Base-by-base conservation (phyloP, 2,329 filamentous ascomycete species). In the Fusarium equiseti region DNA sequence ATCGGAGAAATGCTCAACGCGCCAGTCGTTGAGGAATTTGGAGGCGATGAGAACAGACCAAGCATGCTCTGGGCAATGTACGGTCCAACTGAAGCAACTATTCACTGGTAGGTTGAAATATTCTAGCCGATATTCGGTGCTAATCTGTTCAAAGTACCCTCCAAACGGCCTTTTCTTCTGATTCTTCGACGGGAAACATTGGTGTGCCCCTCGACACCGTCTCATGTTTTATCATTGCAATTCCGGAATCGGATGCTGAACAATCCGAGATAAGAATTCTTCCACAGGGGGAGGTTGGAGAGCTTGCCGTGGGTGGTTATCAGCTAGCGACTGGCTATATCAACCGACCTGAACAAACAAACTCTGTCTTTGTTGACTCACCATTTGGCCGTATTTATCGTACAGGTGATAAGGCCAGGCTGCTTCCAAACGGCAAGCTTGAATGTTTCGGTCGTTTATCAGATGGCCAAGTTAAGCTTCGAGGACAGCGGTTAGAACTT, bases 1-100 rank as follows among this genome's bases (percentile, higher is more conserved):
- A 97, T 97, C 72, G 95, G 95, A 8, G 95, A 98, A 79, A 97
- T 97, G 94, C 86, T 98, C 38, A 97, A 92, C 6, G 84, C 86
- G 44, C 87, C 89, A 11, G 91, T 98, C 3, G 85, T 97, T 24
- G 82, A 88, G 38, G 93, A 97, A 76, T 98, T 96, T 83, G 94
- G 93, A 8, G 88, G 88, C 4, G 81, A 83, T 12, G 75, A 79
- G 1, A 76, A 76, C 1, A 81, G 80, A 10, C 77, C 83, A 3
- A 90, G 92, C 71, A 90, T 97, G 45, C 84, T 98, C 1, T 95
- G 93, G 87, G 95, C 91, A 35, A 97, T 97, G 94, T 98, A 98
- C 77, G 95, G 95, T 1, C 95, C 95, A 3, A 98, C 95, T 0
- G 95, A 98, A 81, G 93, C 93, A 10, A 90, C 94, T 0, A 97